A percentile compares a stretch with the other conserved stretches of the same genome.
phyloP scores from a whole-genome alignment of 257 asterid genomes.

The Phtheirospermum japonicum region DNA sequence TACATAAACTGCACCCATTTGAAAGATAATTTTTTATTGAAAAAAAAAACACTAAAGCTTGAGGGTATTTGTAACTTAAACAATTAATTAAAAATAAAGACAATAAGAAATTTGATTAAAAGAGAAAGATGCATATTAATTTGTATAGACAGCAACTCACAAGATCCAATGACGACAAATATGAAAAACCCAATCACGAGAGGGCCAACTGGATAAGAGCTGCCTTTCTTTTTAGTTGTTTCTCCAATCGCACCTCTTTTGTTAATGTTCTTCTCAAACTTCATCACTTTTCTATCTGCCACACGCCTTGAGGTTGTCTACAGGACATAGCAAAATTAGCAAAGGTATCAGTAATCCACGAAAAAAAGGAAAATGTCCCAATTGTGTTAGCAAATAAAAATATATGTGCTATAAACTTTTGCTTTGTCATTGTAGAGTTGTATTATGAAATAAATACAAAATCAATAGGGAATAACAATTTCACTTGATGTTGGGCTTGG shows the following conservation, averaged over 20 bases:
- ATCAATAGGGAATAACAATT: neutral
- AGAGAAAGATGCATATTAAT: neutral
- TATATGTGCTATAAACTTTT: neutral
- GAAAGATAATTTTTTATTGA: no score
- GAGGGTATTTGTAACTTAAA: neutral
- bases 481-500: neutral
- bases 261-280: conserved; percentile 63
- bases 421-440: neutral
- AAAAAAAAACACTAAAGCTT: no score
- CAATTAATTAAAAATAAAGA: neutral
- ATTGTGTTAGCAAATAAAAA: neutral
- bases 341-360: conserved; percentile 4
- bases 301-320: conserved; percentile 69
- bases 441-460: neutral
- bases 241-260: conserved; percentile 54
- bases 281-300: conserved; percentile 61
- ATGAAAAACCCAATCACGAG: conserved; percentile 61
- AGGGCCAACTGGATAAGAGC: conserved; percentile 64
- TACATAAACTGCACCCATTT: no score
- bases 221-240: conserved; percentile 53
- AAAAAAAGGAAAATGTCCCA: neutral
- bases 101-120: neutral
- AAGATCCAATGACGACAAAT: conserved; percentile 68
- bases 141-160: conserved; percentile 31
- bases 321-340: conserved; percentile 2